These are phyloP conservation scores for Parmales sp. DNA, from an alignment of 108 stramenopile genomes.

Conservation along the genomic window DNA sequence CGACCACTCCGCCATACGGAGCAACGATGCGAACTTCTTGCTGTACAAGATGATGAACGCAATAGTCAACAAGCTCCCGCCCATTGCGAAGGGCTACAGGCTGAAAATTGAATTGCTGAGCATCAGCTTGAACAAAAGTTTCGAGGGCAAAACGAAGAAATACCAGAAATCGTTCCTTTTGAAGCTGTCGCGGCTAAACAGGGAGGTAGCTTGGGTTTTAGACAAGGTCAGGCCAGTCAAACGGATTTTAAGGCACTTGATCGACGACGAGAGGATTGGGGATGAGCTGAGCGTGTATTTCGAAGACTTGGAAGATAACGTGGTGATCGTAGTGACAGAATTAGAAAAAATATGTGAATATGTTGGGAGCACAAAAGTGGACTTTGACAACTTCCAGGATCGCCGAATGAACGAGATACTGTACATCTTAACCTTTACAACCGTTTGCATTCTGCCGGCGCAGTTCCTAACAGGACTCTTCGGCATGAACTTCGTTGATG, in stretches of 20 bases:
- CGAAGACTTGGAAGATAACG: slow-evolving; percentile 7
- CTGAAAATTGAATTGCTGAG: not conserved
- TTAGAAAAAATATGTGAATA: not conserved
- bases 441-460: not conserved
- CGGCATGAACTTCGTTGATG: slow-evolving; percentile 7
- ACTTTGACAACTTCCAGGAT: slow-evolving; percentile 8
- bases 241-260: not conserved
- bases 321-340: not conserved
- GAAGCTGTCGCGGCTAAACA: not conserved
- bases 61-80: not conserved
- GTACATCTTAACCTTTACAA: not conserved
- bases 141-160: not conserved
- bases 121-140: not conserved
- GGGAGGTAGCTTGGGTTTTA: not conserved
- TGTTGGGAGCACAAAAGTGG: not conserved
- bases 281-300: not conserved
- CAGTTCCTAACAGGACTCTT: slow-evolving; percentile 2
- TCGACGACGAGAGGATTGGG: slow-evolving; percentile 7
- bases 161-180: not conserved
- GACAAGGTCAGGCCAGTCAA: not conserved
- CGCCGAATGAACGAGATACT: not conserved
- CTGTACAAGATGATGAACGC: not conserved
- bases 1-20: not conserved
- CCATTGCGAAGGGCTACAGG: not conserved
- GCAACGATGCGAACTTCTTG: slow-evolving; percentile 1